These are phyloP conservation scores for Lepiota venenata DNA, from an alignment of 768 basidiomycete species.

Conservation along the genomic window DNA sequence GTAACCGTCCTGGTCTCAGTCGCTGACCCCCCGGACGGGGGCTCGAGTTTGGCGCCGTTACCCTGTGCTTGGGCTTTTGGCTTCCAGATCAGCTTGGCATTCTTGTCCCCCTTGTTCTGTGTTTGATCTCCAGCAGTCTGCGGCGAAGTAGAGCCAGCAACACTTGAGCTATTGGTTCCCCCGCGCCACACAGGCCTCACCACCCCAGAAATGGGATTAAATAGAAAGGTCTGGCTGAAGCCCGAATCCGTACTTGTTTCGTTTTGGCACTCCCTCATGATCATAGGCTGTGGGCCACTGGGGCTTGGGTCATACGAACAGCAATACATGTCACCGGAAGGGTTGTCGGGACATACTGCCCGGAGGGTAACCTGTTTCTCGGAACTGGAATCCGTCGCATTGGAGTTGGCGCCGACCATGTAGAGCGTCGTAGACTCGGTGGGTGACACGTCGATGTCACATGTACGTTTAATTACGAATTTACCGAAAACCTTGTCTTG, in stretches of 20 bases:
- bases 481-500: not conserved
- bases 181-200: not conserved
- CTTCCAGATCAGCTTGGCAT: not conserved
- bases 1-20: conserved; percentile 1
- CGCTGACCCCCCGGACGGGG: not conserved
- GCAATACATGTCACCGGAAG: not conserved
- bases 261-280: not conserved
- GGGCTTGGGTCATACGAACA: conserved; percentile 1
- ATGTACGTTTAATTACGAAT: not conserved
- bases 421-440: not conserved
- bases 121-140: not conserved
- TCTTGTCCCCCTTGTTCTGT: not conserved
- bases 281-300: not conserved
- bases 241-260: not conserved
- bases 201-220: not conserved
- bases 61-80: not conserved
- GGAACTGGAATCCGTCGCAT: not conserved
- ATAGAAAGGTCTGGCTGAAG: not conserved
- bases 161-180: not conserved
- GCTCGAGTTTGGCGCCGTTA: not conserved
- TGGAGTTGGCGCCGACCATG: not conserved
- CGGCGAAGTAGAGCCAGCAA: not conserved
- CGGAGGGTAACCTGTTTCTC: not conserved
- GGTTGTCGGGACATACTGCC: not conserved
- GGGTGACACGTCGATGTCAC: not conserved